Percentiles rank a stretch among this genome's conserved stretches.
These are phyloP conservation scores for Acanthamoeba castellanii DNA, from an alignment of 208 protist genomes.

Conservation along the genomic window DNA sequence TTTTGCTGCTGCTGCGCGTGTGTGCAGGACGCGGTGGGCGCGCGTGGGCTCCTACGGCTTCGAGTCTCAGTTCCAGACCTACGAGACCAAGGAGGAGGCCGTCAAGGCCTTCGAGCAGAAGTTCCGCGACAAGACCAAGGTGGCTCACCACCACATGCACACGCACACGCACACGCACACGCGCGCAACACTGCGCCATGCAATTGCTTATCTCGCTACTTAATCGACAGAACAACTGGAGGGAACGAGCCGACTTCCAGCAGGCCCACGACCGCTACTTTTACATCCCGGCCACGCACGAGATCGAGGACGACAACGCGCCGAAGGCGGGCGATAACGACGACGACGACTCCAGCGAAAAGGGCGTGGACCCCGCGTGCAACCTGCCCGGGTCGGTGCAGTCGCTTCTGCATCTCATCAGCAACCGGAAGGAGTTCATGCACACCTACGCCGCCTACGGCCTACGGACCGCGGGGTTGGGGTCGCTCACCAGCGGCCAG, in stretches of 20 bases:
- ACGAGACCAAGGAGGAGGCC: constrained; percentile 1
- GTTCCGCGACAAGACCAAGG: constrained; percentile 31
- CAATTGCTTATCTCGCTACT: no score
- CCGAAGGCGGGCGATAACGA: not conserved
- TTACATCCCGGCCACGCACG: constrained; percentile 7
- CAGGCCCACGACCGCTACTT: constrained; percentile 16
- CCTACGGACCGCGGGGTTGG: not conserved
- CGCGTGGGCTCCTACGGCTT: not conserved
- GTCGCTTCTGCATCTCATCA: constrained; percentile 1
- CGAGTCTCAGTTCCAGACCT: constrained; percentile 17
- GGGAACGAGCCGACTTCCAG: not conserved
- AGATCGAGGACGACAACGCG: not conserved
- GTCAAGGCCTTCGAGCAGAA: constrained; percentile 33
- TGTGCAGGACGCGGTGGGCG: not conserved
- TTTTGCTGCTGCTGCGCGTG: not conserved
- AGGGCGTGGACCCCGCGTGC: not conserved
- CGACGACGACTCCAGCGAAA: not conserved
- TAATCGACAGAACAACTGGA: not conserved
- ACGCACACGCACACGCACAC: no score
- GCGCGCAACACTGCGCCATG: no score
- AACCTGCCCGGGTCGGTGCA: not conserved
- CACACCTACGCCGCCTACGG: constrained; percentile 36
- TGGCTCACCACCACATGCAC: no score
- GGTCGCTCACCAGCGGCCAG: constrained; percentile 17
- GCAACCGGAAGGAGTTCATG: constrained; percentile 12